These are phyloP conservation scores for Curvularia hawaiiensis DNA, from an alignment of 2,329 filamentous ascomycete species.

Conservation along the genomic window DNA sequence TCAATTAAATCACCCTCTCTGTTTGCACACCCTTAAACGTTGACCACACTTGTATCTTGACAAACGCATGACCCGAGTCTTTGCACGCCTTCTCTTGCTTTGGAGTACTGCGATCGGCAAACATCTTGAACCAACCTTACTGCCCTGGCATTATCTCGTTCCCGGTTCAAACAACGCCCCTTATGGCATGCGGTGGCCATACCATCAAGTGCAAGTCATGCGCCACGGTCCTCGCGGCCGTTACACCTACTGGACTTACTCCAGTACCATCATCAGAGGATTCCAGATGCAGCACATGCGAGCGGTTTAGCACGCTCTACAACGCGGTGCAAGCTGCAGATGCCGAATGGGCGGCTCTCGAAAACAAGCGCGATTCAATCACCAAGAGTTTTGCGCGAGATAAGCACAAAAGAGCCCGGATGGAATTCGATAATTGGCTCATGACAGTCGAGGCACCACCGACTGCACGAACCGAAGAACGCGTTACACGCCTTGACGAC, in stretches of 20 bases:
- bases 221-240: slow-evolving; percentile 14
- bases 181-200: slow-evolving; percentile 5
- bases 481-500: slow-evolving; percentile 1
- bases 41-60: neutral
- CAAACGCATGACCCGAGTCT: neutral
- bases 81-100: neutral
- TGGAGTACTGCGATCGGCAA: neutral
- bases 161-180: neutral
- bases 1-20: slow-evolving; percentile 1
- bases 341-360: slow-evolving; percentile 16
- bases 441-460: slow-evolving; percentile 24
- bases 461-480: neutral
- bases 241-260: slow-evolving; percentile 17
- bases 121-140: neutral
- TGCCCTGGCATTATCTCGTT: neutral
- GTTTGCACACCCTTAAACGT: slow-evolving; percentile 1
- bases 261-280: slow-evolving; percentile 6
- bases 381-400: slow-evolving; percentile 21
- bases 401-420: slow-evolving; percentile 20
- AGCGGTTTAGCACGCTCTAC: slow-evolving; percentile 22
- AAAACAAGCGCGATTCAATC: slow-evolving; percentile 20
- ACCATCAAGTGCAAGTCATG: slow-evolving; percentile 16
- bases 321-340: slow-evolving; percentile 21
- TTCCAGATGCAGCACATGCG: slow-evolving; percentile 26
- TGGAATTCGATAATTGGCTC: slow-evolving; percentile 35